These are phyloP conservation scores for Chloris gayana DNA, from an alignment of 176 grass and related monocot genomes.

Conservation along the genomic window DNA sequence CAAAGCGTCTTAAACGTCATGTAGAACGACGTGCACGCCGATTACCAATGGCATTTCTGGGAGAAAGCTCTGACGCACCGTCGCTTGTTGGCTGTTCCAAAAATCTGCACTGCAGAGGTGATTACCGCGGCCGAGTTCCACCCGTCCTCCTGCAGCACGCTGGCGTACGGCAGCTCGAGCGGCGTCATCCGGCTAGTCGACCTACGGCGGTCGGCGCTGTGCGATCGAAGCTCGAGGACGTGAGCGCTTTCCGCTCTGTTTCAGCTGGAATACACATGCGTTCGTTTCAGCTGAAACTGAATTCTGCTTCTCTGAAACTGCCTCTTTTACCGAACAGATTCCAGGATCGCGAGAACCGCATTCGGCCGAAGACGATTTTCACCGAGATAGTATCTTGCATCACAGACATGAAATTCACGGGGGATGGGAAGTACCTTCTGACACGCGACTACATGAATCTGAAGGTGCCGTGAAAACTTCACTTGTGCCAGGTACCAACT, in stretches of 20 bases:
- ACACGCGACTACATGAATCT: constrained; percentile 84
- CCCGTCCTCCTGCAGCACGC: constrained; percentile 57
- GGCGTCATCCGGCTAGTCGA: constrained; percentile 68
- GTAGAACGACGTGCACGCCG: no score
- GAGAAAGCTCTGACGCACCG: neutral
- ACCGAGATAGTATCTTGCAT: constrained; percentile 79
- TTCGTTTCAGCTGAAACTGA: neutral
- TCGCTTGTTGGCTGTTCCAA: neutral
- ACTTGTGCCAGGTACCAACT: neutral
- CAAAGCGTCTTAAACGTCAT: no score
- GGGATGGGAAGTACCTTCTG: constrained; percentile 52
- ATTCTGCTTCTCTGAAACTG: neutral
- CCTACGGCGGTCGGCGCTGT: constrained; percentile 67
- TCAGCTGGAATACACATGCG: neutral
- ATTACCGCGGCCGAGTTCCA: constrained; percentile 70
- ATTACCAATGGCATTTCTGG: no score
- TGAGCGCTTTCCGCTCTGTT: constrained; percentile 7
- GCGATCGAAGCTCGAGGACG: constrained; percentile 50
- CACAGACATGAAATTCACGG: constrained; percentile 72
- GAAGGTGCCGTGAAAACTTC: constrained; percentile 48
- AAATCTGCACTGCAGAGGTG: constrained; percentile 57
- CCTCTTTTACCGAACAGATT: constrained; percentile 44
- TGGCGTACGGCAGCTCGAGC: constrained; percentile 67
- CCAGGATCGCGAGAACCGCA: constrained; percentile 40
- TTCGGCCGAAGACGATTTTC: constrained; percentile 59